A percentile compares a stretch with the other conserved stretches of the same genome.
phyloP scores from a whole-genome alignment of 139 green algal genomes.

The Chlamydomonas urium region DNA sequence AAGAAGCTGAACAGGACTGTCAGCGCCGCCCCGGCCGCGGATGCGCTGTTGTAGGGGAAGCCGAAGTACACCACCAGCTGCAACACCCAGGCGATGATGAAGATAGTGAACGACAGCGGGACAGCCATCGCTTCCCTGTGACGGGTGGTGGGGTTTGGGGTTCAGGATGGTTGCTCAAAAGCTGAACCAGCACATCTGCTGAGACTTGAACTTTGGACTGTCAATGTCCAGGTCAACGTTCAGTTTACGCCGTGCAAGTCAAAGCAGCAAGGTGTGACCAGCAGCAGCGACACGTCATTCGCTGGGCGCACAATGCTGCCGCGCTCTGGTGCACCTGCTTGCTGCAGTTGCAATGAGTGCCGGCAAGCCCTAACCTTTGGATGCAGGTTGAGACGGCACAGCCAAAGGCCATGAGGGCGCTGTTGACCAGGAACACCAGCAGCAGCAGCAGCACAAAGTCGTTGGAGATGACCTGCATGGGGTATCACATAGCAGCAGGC shows the following conservation, averaged over 20 bases:
- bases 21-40: background rate
- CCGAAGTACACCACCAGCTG: slow-evolving; percentile 41
- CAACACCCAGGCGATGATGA: slow-evolving; percentile 36
- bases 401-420: slow-evolving; percentile 2
- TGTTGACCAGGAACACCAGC: slow-evolving; percentile 24
- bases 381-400: slow-evolving; percentile 5
- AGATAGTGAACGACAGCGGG: slow-evolving; percentile 27
- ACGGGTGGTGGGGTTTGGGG: background rate
- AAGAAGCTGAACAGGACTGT: slow-evolving; percentile 54
- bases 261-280: no score
- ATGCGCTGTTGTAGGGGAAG: slow-evolving; percentile 23
- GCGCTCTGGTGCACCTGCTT: no score
- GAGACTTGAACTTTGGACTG: no score
- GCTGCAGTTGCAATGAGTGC: no score
- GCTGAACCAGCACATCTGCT: no score
- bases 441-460: slow-evolving; percentile 25
- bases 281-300: no score
- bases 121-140: slow-evolving; percentile 20
- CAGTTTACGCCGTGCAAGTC: no score
- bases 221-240: no score
- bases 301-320: no score
- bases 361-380: slow-evolving; percentile 9
- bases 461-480: slow-evolving; percentile 18
- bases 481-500: no score
- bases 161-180: no score